Evolutionary conservation across 768 basidiomycete species (phyloP), one percentile per base, ranked within the genome.

Genomic region (Boletus subparvulus): DNA sequence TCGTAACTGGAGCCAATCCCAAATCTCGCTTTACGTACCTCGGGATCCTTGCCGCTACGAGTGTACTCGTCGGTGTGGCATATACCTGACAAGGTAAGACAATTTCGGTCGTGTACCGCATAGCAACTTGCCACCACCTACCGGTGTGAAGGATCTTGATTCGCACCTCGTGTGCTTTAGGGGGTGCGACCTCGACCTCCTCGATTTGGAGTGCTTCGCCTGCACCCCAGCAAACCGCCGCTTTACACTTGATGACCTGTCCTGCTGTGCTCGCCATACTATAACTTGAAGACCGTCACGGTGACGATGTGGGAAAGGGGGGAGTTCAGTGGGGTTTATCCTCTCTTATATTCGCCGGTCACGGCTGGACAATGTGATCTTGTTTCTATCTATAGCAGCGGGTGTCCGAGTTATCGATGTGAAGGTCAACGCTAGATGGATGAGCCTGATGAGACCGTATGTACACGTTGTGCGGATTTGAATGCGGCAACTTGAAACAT

Each of bases 51-150:
- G 54, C 95, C 95, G 70, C 92, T 94, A 69, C 94, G 87, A 59
- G 94, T 95, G 78, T 95, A 98, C 69, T 95, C 94, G 68, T 98
- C 95, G 67, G 96, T 98, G 74, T 98, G 95, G 76, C 97, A 99
- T 70, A 99, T 90, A 59, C 90, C 90, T 90, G 56, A 39, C 30
- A 40, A 46, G 30, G 43, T 50, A 47, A 39, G 44, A 48, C 28
- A 59, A 50, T 36, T 21, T 21, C 6, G 35, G 13, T 41, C 33
- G 41, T 50, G 51, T 53, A 63, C 50, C 39, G 46, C 54, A 47
- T 19, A 48, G 35, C 10, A 48, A 24, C 26, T 36, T 19, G 24
- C 37, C 16, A 33, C 37, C 21, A 69, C 79, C 61, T 66, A 83
- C 95, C 97, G 46, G 94, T 97, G 78, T 93, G 83, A 26, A 96